phyloP scores from a whole-genome alignment of 148 eudicot species.

The Gaultheria prostrata region DNA sequence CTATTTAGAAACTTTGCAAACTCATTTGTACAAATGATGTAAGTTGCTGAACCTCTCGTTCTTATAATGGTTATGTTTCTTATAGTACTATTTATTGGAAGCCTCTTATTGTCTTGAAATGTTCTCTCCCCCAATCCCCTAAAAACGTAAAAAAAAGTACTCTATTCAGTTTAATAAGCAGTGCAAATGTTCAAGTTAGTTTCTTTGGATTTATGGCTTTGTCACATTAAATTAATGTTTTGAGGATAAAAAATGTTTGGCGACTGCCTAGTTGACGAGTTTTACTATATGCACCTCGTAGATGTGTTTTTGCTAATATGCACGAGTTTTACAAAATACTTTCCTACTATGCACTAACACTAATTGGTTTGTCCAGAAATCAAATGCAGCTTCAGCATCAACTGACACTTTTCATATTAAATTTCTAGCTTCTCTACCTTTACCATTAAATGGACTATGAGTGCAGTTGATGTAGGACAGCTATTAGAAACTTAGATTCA shows the following conservation, averaged over 20 bases:
- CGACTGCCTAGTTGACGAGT: neutral
- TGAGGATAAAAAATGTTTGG: neutral
- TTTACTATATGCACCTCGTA: neutral
- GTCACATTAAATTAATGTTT: neutral
- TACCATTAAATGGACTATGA: too few species aligned
- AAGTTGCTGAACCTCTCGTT: neutral
- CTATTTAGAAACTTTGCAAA: neutral
- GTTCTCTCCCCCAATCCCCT: neutral
- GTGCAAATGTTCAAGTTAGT: neutral
- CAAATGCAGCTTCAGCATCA: neutral
- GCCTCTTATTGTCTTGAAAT: neutral
- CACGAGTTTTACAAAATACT: neutral
- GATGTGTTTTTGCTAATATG: neutral
- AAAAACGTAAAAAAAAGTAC: neutral
- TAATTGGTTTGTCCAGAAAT: neutral
- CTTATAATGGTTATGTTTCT: neutral
- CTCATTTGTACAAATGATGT: neutral
- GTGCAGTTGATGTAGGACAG: too few species aligned
- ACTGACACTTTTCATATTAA: neutral
- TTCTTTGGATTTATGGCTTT: neutral
- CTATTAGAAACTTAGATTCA: too few species aligned
- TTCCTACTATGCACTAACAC: neutral
- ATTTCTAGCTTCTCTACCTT: neutral
- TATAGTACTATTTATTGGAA: neutral
- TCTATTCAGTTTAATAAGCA: neutral